Evolutionary conservation across 164 flowering plant genomes (phyloP).

Genomic region (Santalum album): DNA sequence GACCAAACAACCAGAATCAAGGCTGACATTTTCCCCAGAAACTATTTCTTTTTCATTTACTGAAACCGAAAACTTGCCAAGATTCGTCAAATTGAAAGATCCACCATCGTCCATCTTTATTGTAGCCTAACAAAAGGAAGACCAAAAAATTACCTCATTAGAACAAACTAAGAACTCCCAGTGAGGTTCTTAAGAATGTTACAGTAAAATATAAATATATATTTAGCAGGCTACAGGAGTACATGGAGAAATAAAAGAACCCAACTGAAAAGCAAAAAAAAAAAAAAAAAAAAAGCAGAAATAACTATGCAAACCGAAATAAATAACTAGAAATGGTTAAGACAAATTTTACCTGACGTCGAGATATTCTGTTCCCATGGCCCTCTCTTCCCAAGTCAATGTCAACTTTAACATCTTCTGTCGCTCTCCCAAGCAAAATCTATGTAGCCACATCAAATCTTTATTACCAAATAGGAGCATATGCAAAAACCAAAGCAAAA

Average conservation of each 20-base stretch:
- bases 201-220: neutral
- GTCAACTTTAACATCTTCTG: conserved; percentile 58
- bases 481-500: neutral
- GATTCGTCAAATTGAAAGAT: conserved; percentile 54
- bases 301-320: neutral
- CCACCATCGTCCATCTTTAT: conserved; percentile 66
- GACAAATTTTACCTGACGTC: conserved; percentile 59
- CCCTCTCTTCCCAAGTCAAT: conserved; percentile 76
- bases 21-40: conserved; percentile 33
- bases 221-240: neutral
- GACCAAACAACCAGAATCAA: conserved; percentile 55
- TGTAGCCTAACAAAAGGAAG: conserved; percentile 42
- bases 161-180: neutral
- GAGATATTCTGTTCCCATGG: conserved; percentile 59
- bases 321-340: neutral
- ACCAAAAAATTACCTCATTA: neutral
- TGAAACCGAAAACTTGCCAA: conserved; percentile 44
- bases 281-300: neutral
- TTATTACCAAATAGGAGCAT: neutral
- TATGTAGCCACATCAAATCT: conserved; percentile 16
- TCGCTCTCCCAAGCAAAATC: conserved; percentile 78
- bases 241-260: neutral
- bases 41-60: conserved; percentile 57
- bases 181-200: neutral
- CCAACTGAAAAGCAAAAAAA: neutral